A percentile compares a stretch with the other conserved stretches of the same genome.
Evolutionary conservation across 441 rosid species (phyloP).

Genomic region (Adansonia gregorii): DNA sequence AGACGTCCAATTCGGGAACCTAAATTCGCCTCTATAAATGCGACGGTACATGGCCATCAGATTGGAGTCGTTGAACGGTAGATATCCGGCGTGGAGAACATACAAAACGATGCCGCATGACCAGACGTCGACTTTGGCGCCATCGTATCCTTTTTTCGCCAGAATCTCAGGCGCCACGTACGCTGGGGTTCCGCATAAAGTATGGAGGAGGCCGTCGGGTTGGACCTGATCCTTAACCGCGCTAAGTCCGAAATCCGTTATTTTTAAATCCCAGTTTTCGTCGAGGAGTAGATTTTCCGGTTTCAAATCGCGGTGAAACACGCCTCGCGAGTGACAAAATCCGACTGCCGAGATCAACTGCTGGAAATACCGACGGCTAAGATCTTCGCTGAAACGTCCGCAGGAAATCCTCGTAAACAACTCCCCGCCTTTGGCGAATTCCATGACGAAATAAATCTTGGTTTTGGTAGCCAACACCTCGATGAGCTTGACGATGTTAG

Average conservation of each 20-base stretch:
- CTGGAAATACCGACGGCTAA: constrained; percentile 69
- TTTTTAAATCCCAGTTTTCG: constrained; percentile 57
- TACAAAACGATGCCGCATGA: constrained; percentile 65
- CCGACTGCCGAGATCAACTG: constrained; percentile 72
- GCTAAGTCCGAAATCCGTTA: constrained; percentile 70
- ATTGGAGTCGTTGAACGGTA: constrained; percentile 67
- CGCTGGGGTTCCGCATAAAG: constrained; percentile 72
- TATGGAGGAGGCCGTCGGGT: constrained; percentile 68
- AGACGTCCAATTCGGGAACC: constrained; percentile 78
- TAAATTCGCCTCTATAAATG: constrained; percentile 68
- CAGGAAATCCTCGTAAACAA: constrained; percentile 58
- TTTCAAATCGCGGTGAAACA: constrained; percentile 69
- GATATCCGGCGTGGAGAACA: constrained; percentile 68
- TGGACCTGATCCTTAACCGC: constrained; percentile 54
- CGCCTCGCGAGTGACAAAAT: constrained; percentile 63
- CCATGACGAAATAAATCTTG: constrained; percentile 72
- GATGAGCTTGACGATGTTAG: constrained; percentile 49
- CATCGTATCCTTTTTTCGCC: constrained; percentile 74
- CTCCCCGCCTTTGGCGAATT: constrained; percentile 74
- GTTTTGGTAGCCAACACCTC: constrained; percentile 69
- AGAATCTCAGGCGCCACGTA: constrained; percentile 75
- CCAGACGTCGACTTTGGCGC: constrained; percentile 66
- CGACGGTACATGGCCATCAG: constrained; percentile 72
- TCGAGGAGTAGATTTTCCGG: constrained; percentile 68
- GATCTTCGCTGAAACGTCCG: constrained; percentile 69